Conservation (phyloP, 2,329 filamentous ascomycete species). For the Nakataea oryzae region DNA sequence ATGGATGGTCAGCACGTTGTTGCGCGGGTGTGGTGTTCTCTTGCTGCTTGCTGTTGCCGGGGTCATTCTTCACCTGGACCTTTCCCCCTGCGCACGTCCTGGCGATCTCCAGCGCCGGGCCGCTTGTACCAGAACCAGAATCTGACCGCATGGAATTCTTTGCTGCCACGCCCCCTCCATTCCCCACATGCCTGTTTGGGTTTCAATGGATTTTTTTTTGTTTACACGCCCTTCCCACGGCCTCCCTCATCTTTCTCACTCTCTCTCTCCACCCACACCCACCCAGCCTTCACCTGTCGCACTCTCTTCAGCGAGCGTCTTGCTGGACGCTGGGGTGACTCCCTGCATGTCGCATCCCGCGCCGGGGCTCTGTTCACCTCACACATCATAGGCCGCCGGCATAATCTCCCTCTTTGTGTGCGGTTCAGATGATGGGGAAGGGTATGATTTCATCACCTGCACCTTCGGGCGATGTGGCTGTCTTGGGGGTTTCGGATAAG, state of each 20-base stretch:
- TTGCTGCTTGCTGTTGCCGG: too few species aligned
- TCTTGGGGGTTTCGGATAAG: not conserved
- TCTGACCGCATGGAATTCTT: not conserved
- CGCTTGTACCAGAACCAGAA: not conserved
- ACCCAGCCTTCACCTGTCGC: not conserved
- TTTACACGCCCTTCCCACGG: too few species aligned
- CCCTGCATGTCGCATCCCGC: not conserved
- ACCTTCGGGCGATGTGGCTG: too few species aligned
- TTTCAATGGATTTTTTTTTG: not conserved
- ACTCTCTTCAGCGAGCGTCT: not conserved
- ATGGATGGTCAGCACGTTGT: not conserved
- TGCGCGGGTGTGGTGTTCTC: not conserved
- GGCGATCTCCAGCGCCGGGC: not conserved
- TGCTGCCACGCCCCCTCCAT: not conserved
- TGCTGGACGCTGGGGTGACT: not conserved
- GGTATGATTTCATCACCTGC: conserved; percentile 7
- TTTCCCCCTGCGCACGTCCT: not conserved
- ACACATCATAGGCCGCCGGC: not conserved
- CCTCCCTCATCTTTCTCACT: not conserved
- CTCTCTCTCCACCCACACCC: not conserved
- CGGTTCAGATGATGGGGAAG: not conserved
- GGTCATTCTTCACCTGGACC: not conserved
- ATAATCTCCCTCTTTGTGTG: not conserved
- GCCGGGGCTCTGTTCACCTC: not conserved
- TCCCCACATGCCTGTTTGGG: too few species aligned